Base-by-base conservation (phyloP, 2,329 filamentous ascomycete species). In the Xylaria sp. region DNA sequence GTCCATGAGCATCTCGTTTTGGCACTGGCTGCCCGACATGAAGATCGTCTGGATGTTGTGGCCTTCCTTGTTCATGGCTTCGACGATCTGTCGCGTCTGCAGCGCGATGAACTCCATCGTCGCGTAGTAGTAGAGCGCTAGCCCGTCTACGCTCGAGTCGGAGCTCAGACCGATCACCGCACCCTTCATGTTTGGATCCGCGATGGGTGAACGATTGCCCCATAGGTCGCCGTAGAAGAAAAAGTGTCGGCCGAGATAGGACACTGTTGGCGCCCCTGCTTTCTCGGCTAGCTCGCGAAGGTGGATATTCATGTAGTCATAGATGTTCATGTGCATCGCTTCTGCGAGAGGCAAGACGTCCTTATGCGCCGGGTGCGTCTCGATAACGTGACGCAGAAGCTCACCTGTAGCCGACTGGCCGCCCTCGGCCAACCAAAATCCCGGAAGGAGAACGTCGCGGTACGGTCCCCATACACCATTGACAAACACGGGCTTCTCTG, bases 201-300 rank as follows among this genome's bases (percentile, higher is more conserved):
- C 94, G 60, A 99, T 86, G 1, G 95, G 95, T 19, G 93, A 97
- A 40, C 95, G 89, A 80, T 99, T 99, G 63, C 95, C 95, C 85
- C 96, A 98, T 3, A 98, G 84, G 74, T 99, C 95, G 66, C 95
- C 95, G 76, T 99, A 99, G 81, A 99, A 96, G 86, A 99, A 99
- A 80, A 96, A 90, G 77, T 99, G 94, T 8, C 94, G 91, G 11
- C 88, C 93, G 1, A 99, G 83, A 76, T 93, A 96, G 17, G 92
- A 89, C 65, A 98, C 85, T 54, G 87, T 87, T 0, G 93, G 93
- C 2, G 92, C 92, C 2, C 83, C 80, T 23, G 80, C 78, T 71
- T 88, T 88, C 70, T 89, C 84, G 23, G 85, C 85, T 81, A 98
- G 84, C 69, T 92, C 87, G 63, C 87, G 85, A 10, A 99, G 86